Evolutionary conservation across 2,329 filamentous ascomycete species (phyloP), one percentile per base, ranked within the genome.

Genomic region (Phoma herbarum): DNA sequence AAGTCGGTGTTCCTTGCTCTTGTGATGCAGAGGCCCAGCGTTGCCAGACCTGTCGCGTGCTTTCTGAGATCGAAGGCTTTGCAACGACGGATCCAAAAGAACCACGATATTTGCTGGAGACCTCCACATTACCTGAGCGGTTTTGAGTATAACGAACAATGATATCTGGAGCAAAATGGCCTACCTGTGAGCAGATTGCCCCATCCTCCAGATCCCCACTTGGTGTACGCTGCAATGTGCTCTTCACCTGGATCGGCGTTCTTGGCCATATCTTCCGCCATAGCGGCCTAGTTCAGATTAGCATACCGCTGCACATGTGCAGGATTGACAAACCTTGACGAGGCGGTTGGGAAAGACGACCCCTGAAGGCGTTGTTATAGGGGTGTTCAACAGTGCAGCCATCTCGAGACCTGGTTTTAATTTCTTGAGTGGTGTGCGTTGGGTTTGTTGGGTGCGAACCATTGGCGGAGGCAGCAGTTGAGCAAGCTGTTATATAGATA

Each of bases 91-190:
- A 52, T 1, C 43, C 22, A 16, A 59, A 60, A 8, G 41, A 25
- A 6, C 63, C 4, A 83, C 82, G 45, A 88, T 84, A 70, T 87
- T 84, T 82, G 53, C 82, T 83, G 33, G 87, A 84, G 42, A 88
- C 80, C 79, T 87, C 85, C 57, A 88, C 78, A 70, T 89, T 89
- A 43, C 86, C 86, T 62, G 9, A 9, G 12, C n/a, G 1, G 11
- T 16, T 12, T 42, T 39, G 31, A 35, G 35, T 39, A 22, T 22
- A 39, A 14, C 18, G 25, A 33, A 26, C 26, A 22, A 2, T 4
- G 2, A 6, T n/a, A 16, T 8, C 1, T 23, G 4, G 4, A 2
- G 7, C 29, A 11, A 37, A 39, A 1, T 10, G 14, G 20, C 18
- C 44, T 45, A 69, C 67, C 68, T 0, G 85, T 87, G 3, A 88